Evolutionary conservation across 106 monocot genomes (phyloP).

Genomic region (Allium sativum): DNA sequence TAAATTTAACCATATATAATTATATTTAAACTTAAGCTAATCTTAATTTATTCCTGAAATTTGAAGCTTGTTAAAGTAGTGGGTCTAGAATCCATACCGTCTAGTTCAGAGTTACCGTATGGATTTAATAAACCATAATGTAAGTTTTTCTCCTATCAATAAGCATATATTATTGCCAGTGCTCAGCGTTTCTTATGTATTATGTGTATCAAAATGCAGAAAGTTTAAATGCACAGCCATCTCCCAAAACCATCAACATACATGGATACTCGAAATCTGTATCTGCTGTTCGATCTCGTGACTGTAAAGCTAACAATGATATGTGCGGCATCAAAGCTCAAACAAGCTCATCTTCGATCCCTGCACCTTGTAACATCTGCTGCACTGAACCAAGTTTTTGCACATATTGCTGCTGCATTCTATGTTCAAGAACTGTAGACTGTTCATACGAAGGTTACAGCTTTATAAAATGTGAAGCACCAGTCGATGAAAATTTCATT

Average conservation of each 20-base stretch:
- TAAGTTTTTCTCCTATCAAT: too few species aligned
- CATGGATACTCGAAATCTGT: conserved; percentile 6
- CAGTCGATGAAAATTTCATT: conserved; percentile 24
- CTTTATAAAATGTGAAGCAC: conserved; percentile 60
- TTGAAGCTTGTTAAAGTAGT: too few species aligned
- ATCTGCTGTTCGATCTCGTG: conserved; percentile 6
- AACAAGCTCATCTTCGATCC: background rate
- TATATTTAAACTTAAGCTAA: too few species aligned
- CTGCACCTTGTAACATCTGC: conserved; percentile 52
- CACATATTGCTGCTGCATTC: conserved; percentile 69
- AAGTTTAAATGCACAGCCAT: background rate
- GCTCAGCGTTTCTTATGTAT: too few species aligned
- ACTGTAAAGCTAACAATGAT: conserved; percentile 63
- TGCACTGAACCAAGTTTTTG: conserved; percentile 61
- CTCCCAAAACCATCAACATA: conserved; percentile 4
- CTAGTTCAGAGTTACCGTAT: too few species aligned
- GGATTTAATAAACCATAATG: too few species aligned
- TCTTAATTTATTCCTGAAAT: too few species aligned
- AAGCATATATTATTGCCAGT: too few species aligned
- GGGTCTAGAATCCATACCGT: too few species aligned
- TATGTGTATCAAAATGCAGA: too few species aligned
- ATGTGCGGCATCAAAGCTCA: conserved; percentile 25
- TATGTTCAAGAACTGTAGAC: conserved; percentile 50
- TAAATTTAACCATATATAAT: too few species aligned
- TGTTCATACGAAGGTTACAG: conserved; percentile 32